These are phyloP conservation scores for Acacia melanoxylon DNA, from an alignment of 306 rosid species.

Conservation along the genomic window DNA sequence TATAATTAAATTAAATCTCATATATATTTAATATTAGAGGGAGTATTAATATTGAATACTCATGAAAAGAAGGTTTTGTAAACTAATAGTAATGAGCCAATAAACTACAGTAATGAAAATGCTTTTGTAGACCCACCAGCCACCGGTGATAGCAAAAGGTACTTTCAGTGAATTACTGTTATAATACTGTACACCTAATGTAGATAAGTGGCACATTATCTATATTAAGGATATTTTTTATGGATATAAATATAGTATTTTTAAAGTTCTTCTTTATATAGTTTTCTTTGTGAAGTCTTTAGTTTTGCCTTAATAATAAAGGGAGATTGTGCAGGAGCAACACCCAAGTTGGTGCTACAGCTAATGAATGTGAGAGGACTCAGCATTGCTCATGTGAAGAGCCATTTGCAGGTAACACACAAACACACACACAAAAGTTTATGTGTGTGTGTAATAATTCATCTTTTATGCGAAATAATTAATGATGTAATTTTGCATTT, in stretches of 20 bases:
- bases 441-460: neutral
- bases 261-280: neutral
- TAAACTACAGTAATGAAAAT: neutral
- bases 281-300: neutral
- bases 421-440: neutral
- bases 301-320: neutral
- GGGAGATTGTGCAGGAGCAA: slow-evolving; percentile 54
- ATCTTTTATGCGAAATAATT: neutral
- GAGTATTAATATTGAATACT: too few species aligned
- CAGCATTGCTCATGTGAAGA: slow-evolving; percentile 76
- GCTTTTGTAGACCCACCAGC: neutral
- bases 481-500: neutral
- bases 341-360: slow-evolving; percentile 73
- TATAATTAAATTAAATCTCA: too few species aligned
- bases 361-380: slow-evolving; percentile 79
- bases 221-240: neutral
- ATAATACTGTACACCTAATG: neutral
- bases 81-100: neutral
- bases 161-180: neutral
- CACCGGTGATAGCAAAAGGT: neutral
- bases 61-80: neutral
- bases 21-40: too few species aligned
- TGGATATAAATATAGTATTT: neutral
- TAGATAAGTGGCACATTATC: neutral
- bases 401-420: slow-evolving; percentile 64